Evolutionary conservation across 192 early-diverging fungal species (phyloP).

Genomic region (Backusella australiensis): DNA sequence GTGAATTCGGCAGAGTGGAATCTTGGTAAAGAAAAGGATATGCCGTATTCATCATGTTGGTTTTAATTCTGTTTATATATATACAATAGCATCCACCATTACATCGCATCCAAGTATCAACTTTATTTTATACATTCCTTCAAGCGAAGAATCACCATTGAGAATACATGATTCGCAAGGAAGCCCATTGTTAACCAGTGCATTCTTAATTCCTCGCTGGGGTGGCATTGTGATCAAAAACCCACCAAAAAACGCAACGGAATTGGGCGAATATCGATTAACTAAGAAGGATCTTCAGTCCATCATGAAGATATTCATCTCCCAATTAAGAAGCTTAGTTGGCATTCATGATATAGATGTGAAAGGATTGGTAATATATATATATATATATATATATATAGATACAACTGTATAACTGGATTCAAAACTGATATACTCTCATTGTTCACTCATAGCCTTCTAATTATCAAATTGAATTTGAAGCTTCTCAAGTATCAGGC

Average conservation of each 20-base stretch:
- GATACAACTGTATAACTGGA: no score
- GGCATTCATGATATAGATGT: constrained; percentile 64
- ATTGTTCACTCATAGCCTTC: not conserved
- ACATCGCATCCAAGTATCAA: constrained; percentile 81
- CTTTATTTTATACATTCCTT: constrained; percentile 88
- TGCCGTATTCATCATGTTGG: no score
- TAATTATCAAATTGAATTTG: not conserved
- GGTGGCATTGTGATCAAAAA: constrained; percentile 86
- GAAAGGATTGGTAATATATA: not conserved
- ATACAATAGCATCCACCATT: constrained; percentile 72
- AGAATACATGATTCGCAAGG: constrained; percentile 59
- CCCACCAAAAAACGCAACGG: constrained; percentile 35
- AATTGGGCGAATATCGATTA: constrained; percentile 27
- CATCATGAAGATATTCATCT: constrained; percentile 76
- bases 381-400: no score
- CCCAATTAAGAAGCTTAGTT: constrained; percentile 79
- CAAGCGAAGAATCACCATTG: constrained; percentile 63
- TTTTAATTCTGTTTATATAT: no score
- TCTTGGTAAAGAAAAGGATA: constrained; percentile 52
- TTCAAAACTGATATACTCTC: no score
- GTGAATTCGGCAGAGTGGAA: constrained; percentile 98
- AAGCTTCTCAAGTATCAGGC: constrained; percentile 40
- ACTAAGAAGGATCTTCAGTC: constrained; percentile 57
- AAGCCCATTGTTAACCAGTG: constrained; percentile 58
- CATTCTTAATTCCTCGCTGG: constrained; percentile 94